Base-by-base conservation (phyloP, 2,329 filamentous ascomycete species). In the Alternaria sp. region DNA sequence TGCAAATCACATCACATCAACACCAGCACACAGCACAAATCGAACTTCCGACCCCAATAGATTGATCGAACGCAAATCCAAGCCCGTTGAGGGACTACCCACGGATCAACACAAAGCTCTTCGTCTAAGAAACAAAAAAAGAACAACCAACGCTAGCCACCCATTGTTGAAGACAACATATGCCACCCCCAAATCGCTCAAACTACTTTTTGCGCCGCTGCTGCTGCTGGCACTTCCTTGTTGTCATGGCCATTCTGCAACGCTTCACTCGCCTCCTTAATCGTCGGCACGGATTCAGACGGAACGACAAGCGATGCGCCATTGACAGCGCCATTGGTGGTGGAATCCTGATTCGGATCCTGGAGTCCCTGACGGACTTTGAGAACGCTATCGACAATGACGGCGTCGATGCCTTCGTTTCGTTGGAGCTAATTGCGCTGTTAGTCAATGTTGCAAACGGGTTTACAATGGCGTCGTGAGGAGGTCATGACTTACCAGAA, bases 371-470 rank as follows among this genome's bases (percentile, higher is more conserved):
- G 93, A 48, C 94, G 89, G 69, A 99, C 97, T 41, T 92, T 92
- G 30, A 98, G 86, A 3, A 99, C 94, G 64, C 89, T 95, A 77
- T 99, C 95, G 14, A 98, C 95, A 74, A 99, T 99, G 55, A 99
- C 94, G 1, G 95, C 95, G 76, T 99, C 95, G 63, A 99, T 97
- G 49, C 95, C 94, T 80, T 97, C 92, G 56, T 92, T 92, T 10
- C 96, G 92, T 89, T 99, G 95, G 65, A 90, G 83, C 89, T 94
- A 75, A 5, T 67, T 69, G 52, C 65, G n/a, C 1, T 3, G 54
- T 70, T 12, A 69, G 25, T 27, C 25, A 27, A 7, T 27, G 25
- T 27, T 27, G 25, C 0, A 27, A 27, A 27, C 2, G 1, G 2
- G 25, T 27, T 27, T 27, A 27, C 25, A 27, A 7, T 27, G 6